Evolutionary conservation across 495 filamentous ascomycete genomes (phyloP).

Genomic region (Aspergillus sclerotiicarbonarius): DNA sequence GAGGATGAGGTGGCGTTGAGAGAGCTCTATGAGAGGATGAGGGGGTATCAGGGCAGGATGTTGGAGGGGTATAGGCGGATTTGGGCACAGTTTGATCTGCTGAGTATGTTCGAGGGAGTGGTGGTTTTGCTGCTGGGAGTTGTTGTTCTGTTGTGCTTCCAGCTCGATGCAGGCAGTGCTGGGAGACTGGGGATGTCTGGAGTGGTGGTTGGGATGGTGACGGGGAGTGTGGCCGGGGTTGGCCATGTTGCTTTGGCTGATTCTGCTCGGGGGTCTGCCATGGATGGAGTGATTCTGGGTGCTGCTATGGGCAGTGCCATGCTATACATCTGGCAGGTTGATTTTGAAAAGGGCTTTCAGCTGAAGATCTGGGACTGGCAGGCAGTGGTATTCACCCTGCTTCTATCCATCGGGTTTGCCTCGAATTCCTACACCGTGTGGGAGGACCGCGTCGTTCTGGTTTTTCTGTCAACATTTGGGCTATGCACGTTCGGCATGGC

Average conservation of each 20-base stretch:
- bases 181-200: not conserved
- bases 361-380: slow-evolving; percentile 75
- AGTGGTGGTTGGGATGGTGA: not conserved
- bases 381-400: slow-evolving; percentile 69
- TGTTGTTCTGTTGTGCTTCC: not conserved
- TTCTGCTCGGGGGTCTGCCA: not conserved
- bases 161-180: not conserved
- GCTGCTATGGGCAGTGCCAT: slow-evolving; percentile 16
- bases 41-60: slow-evolving; percentile 3
- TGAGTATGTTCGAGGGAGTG: slow-evolving; percentile 6
- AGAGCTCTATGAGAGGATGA: not conserved
- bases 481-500: slow-evolving; percentile 66
- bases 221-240: not conserved
- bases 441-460: slow-evolving; percentile 88
- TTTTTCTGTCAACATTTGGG: slow-evolving; percentile 85
- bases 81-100: slow-evolving; percentile 4
- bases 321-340: slow-evolving; percentile 47
- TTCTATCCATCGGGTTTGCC: slow-evolving; percentile 85
- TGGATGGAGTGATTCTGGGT: not conserved
- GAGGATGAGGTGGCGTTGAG: not conserved
- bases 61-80: slow-evolving; percentile 2
- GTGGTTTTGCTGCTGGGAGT: not conserved
- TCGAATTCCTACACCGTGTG: slow-evolving; percentile 97
- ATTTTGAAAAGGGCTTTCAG: not conserved
- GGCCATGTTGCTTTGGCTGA: not conserved